phyloP scores from a whole-genome alignment of 2,329 filamentous ascomycete species.

The Sporothrix pallida region DNA sequence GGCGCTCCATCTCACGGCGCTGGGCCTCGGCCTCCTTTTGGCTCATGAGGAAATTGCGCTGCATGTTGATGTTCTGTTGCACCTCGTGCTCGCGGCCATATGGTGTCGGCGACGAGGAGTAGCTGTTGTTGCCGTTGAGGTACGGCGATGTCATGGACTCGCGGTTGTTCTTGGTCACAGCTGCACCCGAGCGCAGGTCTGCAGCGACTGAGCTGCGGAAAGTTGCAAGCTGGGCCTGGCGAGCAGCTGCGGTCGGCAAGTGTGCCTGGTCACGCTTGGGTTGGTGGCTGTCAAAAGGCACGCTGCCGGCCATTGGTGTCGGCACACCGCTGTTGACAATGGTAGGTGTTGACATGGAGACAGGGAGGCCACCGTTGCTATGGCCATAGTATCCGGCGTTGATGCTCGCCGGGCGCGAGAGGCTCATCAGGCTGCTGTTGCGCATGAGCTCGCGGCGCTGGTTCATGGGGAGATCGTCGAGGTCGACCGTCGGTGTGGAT shows the following conservation, averaged over 20 bases:
- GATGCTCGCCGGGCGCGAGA: conserved; percentile 36
- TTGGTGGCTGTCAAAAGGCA: conserved; percentile 61
- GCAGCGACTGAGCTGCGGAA: conserved; percentile 71
- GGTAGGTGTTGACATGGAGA: conserved; percentile 13
- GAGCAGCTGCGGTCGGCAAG: conserved; percentile 51
- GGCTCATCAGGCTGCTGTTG: conserved; percentile 52
- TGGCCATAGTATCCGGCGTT: conserved; percentile 33
- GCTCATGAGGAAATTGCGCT: conserved; percentile 61
- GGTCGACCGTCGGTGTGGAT: conserved; percentile 47
- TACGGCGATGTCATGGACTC: conserved; percentile 42
- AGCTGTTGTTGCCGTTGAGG: conserved; percentile 38
- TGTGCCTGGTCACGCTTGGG: conserved; percentile 53
- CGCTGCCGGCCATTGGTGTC: conserved; percentile 43
- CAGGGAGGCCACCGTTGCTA: not conserved
- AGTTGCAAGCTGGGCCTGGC: conserved; percentile 66
- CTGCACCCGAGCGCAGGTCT: conserved; percentile 58
- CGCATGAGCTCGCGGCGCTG: conserved; percentile 68
- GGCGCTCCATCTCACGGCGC: conserved; percentile 62
- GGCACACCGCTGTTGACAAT: not conserved
- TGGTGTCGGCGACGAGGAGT: not conserved
- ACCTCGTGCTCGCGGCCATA: conserved; percentile 43
- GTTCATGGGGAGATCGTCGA: conserved; percentile 74
- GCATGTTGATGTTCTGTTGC: conserved; percentile 58
- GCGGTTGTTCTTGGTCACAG: conserved; percentile 34
- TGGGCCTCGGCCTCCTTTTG: conserved; percentile 68